phyloP scores from a whole-genome alignment of 1,284 basidiomycete genomes.

The Pterulicium gracile region DNA sequence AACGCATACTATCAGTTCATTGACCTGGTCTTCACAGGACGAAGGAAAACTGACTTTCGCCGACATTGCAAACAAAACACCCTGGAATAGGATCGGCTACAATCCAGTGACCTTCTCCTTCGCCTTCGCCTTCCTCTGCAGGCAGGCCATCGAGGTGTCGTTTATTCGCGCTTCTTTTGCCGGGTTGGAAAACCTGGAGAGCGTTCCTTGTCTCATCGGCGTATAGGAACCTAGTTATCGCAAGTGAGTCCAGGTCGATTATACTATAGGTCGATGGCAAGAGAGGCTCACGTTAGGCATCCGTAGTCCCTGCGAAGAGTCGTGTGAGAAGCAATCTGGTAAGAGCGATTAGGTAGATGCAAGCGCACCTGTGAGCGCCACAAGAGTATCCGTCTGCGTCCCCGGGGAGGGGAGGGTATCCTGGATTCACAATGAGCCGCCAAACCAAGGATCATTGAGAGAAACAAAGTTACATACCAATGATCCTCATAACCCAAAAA shows the following conservation, averaged over 20 bases:
- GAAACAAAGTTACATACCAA: slow-evolving; percentile 38
- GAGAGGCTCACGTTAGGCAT: slow-evolving; percentile 61
- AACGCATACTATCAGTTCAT: no score
- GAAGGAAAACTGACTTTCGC: slow-evolving; percentile 51
- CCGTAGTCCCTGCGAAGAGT: slow-evolving; percentile 60
- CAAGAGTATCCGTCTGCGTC: slow-evolving; percentile 74
- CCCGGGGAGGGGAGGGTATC: slow-evolving; percentile 76
- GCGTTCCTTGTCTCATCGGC: slow-evolving; percentile 71
- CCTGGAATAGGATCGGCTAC: slow-evolving; percentile 69
- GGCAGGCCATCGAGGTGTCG: slow-evolving; percentile 30
- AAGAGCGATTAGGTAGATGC: neutral
- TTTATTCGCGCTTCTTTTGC: slow-evolving; percentile 25
- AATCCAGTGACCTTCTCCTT: slow-evolving; percentile 62
- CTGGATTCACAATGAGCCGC: slow-evolving; percentile 26
- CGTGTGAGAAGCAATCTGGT: slow-evolving; percentile 7
- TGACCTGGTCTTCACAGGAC: slow-evolving; percentile 5
- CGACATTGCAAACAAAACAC: slow-evolving; percentile 75
- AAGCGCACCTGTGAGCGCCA: slow-evolving; percentile 66
- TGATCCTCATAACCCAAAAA: slow-evolving; percentile 82
- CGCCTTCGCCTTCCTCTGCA: slow-evolving; percentile 36
- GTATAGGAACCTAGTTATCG: slow-evolving; percentile 75
- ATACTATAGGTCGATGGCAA: no score
- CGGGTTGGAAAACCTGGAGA: slow-evolving; percentile 65
- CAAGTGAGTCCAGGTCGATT: no score
- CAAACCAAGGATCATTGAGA: slow-evolving; percentile 1